Conservation (phyloP, 2,329 filamentous ascomycete genomes). For the Cordyceps cateniannulata region DNA sequence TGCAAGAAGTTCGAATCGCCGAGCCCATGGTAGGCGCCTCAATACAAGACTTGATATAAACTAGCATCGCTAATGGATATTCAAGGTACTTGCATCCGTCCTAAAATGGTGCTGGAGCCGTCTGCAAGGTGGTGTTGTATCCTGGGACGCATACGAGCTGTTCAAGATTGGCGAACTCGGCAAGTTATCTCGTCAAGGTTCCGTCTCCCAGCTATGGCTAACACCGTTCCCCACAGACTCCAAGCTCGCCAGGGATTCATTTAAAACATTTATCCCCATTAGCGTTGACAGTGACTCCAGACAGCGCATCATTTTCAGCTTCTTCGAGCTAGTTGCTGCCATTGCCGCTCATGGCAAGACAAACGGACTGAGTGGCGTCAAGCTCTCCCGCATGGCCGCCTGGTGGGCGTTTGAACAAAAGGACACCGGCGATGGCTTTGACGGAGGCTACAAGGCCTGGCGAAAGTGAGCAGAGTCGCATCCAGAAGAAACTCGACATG, state of each 20-base stretch:
- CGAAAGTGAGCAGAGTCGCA: constrained; percentile 49
- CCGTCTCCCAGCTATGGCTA: constrained; percentile 17
- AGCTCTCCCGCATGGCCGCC: constrained; percentile 88
- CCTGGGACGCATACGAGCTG: constrained; percentile 94
- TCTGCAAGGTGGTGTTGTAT: constrained; percentile 82
- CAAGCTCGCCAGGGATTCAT: constrained; percentile 83
- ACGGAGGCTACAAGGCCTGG: constrained; percentile 90
- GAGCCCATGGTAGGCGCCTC: constrained; percentile 71
- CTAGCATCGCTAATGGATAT: constrained; percentile 15
- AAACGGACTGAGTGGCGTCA: constrained; percentile 88
- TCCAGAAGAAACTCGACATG: not conserved
- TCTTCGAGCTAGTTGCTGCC: constrained; percentile 88
- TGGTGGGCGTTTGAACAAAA: constrained; percentile 98
- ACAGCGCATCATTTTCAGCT: constrained; percentile 87
- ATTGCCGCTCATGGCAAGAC: constrained; percentile 88
- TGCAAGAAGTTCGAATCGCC: constrained; percentile 83
- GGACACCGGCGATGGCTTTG: constrained; percentile 85
- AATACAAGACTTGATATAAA: constrained; percentile 14
- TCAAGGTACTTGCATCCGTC: constrained; percentile 84
- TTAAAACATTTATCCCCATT: constrained; percentile 92
- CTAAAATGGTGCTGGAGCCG: constrained; percentile 99
- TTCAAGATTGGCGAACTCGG: constrained; percentile 93
- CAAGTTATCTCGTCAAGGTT: constrained; percentile 32
- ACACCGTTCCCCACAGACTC: constrained; percentile 57
- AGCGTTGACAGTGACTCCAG: constrained; percentile 83